Percentiles rank a stretch among this genome's conserved stretches.
Evolutionary conservation across 768 basidiomycete species (phyloP).

Genomic region (Suillus spraguei): DNA sequence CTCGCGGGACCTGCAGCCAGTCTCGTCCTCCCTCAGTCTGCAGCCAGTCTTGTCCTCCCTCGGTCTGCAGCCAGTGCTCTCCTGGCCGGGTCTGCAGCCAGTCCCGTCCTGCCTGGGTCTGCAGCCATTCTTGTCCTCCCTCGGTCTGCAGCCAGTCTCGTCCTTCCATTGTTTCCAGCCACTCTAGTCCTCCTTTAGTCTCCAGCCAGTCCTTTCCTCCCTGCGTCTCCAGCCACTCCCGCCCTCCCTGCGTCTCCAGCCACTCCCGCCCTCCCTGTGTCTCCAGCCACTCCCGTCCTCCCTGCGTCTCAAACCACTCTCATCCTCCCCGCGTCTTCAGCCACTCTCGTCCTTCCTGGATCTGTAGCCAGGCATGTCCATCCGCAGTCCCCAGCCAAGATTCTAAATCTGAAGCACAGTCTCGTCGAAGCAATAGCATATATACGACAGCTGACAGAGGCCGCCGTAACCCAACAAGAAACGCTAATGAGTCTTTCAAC

Average conservation of each 20-base stretch:
- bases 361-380: background rate
- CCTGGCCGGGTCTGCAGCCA: background rate
- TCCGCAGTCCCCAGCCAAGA: background rate
- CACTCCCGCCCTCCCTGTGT: no score
- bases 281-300: no score
- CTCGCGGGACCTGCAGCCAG: no score
- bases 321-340: background rate
- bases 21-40: no score
- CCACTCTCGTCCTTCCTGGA: background rate
- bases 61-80: no score
- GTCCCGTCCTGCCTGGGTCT: background rate
- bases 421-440: background rate
- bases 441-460: background rate
- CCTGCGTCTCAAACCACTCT: background rate
- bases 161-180: background rate
- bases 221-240: no score
- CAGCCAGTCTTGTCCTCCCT: background rate
- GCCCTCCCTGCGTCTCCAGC: no score
- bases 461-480: background rate
- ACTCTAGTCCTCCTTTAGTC: background rate
- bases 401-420: background rate
- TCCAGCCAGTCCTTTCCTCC: no score
- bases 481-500: background rate
- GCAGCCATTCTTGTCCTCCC: background rate
- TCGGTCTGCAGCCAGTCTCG: background rate